These are phyloP conservation scores for Orbilia quercus DNA, from an alignment of 2,329 filamentous ascomycete species.

Conservation along the genomic window DNA sequence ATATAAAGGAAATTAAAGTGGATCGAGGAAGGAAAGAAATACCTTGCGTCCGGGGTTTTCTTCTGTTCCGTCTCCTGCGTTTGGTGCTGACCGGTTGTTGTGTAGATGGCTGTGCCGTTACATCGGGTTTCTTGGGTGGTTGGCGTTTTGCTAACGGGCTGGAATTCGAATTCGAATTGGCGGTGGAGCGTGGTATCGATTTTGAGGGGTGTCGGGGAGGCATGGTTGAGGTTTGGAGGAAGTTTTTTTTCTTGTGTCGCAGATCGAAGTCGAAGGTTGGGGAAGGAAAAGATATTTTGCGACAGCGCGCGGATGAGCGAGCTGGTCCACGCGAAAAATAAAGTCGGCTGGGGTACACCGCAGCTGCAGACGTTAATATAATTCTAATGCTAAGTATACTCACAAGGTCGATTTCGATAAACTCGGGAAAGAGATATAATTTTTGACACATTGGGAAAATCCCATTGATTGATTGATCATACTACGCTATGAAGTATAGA, in stretches of 20 bases:
- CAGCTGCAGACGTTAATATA: background rate
- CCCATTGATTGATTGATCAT: conserved; percentile 40
- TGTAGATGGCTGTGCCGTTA: conserved; percentile 43
- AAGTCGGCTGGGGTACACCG: too few species aligned
- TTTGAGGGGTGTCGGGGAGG: conserved; percentile 35
- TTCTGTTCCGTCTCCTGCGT: conserved; percentile 58
- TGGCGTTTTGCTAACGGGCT: conserved; percentile 26
- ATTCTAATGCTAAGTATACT: background rate
- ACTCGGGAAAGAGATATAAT: background rate
- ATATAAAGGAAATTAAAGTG: conserved; percentile 25
- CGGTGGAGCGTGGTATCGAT: conserved; percentile 14
- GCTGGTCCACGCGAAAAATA: background rate
- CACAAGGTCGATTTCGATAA: background rate
- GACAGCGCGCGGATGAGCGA: background rate
- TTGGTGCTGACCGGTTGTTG: conserved; percentile 55
- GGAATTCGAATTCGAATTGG: conserved; percentile 29
- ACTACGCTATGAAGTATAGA: conserved; percentile 33
- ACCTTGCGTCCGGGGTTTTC: conserved; percentile 59
- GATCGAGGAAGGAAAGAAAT: conserved; percentile 5
- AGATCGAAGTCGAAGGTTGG: background rate
- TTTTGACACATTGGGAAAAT: conserved; percentile 8
- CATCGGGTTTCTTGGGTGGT: conserved; percentile 9
- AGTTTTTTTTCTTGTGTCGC: conserved; percentile 2
- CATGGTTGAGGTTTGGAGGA: conserved; percentile 16
- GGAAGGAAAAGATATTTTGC: conserved; percentile 1